Evolutionary conservation across 805 yeast species (phyloP).

Genomic region (Barnettozyma wickerhamii): DNA sequence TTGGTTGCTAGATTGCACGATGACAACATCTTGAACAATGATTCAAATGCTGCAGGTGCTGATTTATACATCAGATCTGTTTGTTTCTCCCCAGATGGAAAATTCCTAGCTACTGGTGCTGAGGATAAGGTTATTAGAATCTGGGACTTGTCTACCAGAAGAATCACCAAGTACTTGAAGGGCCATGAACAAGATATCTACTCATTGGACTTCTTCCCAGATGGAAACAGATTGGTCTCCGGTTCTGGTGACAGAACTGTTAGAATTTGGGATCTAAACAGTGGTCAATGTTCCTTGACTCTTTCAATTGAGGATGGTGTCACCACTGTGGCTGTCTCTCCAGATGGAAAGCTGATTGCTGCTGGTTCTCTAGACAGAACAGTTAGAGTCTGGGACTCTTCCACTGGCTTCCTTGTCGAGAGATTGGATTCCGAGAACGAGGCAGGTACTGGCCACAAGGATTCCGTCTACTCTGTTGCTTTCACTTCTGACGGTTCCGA

Average conservation of each 20-base stretch:
- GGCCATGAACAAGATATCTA: conserved; percentile 99
- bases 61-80: conserved; percentile 94
- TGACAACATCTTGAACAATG: conserved; percentile 51
- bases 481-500: conserved; percentile 89
- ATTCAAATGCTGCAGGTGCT: conserved; percentile 42
- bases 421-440: conserved; percentile 86
- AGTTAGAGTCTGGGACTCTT: conserved; percentile 95
- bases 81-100: conserved; percentile 94
- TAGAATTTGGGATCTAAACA: conserved; percentile 90
- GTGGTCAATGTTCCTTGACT: conserved; percentile 85
- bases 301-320: conserved; percentile 95
- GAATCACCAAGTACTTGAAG: conserved; percentile 77
- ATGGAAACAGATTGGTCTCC: conserved; percentile 87
- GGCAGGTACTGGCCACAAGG: conserved; percentile 90
- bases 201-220: conserved; percentile 91
- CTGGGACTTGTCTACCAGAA: conserved; percentile 87
- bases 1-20: conserved; percentile 82
- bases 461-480: conserved; percentile 91
- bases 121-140: conserved; percentile 88
- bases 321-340: conserved; percentile 95
- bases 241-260: conserved; percentile 98
- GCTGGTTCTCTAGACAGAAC: conserved; percentile 96
- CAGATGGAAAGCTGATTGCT: conserved; percentile 90
- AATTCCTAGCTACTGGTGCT: conserved; percentile 90
- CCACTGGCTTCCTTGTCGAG: conserved; percentile 87